Percentiles rank a stretch among this genome's conserved stretches.
Conservation (phyloP, 805 yeast genomes). For the Hanseniaspora vineae region DNA sequence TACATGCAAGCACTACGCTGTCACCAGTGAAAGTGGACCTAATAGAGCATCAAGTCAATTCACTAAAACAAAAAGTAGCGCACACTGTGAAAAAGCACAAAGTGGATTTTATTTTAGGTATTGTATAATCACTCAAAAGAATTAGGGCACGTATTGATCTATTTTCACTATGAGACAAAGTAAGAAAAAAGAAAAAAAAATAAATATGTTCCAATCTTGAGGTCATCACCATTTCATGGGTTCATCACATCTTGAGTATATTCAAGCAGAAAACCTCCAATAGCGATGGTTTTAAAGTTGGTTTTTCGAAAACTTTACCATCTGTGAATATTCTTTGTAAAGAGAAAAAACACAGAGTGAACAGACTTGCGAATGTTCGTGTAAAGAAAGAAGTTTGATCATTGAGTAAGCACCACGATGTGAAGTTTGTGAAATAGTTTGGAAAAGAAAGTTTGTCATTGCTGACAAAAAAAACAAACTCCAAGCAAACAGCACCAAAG, state of each 20-base stretch:
- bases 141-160: too few relatives aligned
- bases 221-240: conserved; percentile 98
- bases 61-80: not conserved
- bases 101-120: not conserved
- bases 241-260: conserved; percentile 38
- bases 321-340: too few relatives aligned
- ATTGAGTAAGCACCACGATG: too few relatives aligned
- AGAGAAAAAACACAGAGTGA: too few relatives aligned
- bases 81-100: not conserved
- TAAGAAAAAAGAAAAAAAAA: not conserved
- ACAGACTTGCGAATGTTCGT: too few relatives aligned
- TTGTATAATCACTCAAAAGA: not conserved
- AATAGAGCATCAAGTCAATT: too few relatives aligned
- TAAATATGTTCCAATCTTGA: conserved; percentile 57
- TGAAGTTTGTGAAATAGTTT: too few relatives aligned
- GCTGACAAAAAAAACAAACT: not conserved
- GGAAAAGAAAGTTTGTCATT: too few relatives aligned
- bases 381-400: too few relatives aligned
- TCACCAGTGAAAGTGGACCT: too few relatives aligned
- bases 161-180: too few relatives aligned
- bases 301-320: conserved; percentile 6
- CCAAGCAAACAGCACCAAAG: not conserved
- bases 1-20: too few relatives aligned
- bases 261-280: conserved; percentile 66
- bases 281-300: conserved; percentile 98